Evolutionary conservation across 148 eudicot species (phyloP), one percentile per base, ranked within the genome.

Genomic region (Beta vulgaris): DNA sequence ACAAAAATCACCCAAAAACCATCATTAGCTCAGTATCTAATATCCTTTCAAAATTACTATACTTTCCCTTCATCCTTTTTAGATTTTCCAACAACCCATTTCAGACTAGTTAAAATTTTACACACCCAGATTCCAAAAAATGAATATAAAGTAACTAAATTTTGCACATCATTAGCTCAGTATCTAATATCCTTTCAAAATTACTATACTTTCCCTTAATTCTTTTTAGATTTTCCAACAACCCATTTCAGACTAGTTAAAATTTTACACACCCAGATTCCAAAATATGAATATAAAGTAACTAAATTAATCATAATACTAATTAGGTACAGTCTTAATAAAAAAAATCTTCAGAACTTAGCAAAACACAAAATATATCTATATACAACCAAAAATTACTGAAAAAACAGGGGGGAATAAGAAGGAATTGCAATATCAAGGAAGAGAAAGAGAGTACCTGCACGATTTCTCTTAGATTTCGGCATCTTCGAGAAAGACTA

Each of bases 381-480:
- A 5, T 39, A 13, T 15, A n/a, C 11, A 51, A 21, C 18, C 3
- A 49, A 63, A 37, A 63, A 1, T n/a, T 32, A 49, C 0, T 13
- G 35, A 25, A 26, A 11, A 32, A 34, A 32, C 0, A 21, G 5
- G 23, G 7, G 18, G 21, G 12, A 26, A 37, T 37, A 70, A 0
- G 64, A 66, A 21, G 28, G 61, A 36, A 64, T 15, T 3, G 28
- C 18, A 21, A 37, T 7, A 11, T 1, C 7, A 23, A 37, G 40
- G 28, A 37, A 6, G 28, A 36, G 11, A 6, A 28, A 68, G 49
- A 32, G 55, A 34, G 6, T 76, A 89, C 96, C 96, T 77, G 83
- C 26, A 51, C 84, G 84, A 55, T 91, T 79, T 73, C 97, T 91
- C 89, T 91, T 91, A 15, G 97, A 91, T 71, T 91, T 91, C 72